Conservation (phyloP, 140 eudicot genomes). For the Flaveria floridana region DNA sequence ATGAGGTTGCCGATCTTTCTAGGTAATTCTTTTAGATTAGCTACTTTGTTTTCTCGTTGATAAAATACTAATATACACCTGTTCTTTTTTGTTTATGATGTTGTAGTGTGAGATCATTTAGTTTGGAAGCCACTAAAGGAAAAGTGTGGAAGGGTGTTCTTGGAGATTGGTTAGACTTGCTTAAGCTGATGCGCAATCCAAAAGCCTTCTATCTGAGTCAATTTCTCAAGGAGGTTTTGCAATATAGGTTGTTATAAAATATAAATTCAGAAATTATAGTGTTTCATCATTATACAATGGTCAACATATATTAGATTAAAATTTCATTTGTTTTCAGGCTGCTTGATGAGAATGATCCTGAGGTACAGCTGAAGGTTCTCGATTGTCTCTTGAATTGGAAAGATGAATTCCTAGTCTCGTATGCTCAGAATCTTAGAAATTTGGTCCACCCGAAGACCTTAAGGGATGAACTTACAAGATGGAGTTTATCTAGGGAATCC, state of each 20-base stretch:
- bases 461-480: conserved; percentile 84
- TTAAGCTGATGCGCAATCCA: conserved; percentile 59
- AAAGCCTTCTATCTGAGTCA: conserved; percentile 61
- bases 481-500: conserved; percentile 83
- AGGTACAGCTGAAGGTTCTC: conserved; percentile 70
- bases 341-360: conserved; percentile 83
- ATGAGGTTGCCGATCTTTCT: conserved; percentile 42
- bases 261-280: conserved; percentile 2
- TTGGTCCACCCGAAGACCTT: conserved; percentile 58
- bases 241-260: conserved; percentile 53
- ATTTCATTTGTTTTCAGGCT: conserved; percentile 47
- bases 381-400: conserved; percentile 88
- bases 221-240: conserved; percentile 68
- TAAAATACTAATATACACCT: background rate
- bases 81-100: background rate
- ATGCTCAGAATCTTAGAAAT: conserved; percentile 67
- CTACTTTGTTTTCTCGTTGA: background rate
- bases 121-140: conserved; percentile 38
- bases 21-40: conserved; percentile 43
- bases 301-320: background rate
- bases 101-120: conserved; percentile 62
- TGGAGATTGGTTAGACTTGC: conserved; percentile 76
- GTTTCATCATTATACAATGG: background rate
- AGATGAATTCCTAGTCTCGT: conserved; percentile 63
- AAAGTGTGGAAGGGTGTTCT: conserved; percentile 83